phyloP scores from a whole-genome alignment of 2,329 filamentous ascomycete species.

The Talaromyces sp. region DNA sequence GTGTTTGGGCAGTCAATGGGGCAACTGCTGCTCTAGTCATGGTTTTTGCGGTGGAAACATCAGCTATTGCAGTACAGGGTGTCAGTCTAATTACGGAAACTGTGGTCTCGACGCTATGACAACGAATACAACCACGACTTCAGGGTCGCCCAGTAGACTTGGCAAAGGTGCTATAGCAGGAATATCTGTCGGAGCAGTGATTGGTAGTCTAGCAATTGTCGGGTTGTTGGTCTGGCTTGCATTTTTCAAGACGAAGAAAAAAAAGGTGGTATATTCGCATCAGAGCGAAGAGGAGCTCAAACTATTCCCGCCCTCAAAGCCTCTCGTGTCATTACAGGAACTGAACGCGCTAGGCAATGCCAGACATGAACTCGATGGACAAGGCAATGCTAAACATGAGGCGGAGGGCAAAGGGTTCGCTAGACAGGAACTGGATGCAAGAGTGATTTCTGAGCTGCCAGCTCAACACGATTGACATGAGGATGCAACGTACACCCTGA shows the following conservation, averaged over 20 bases:
- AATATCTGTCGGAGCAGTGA: neutral
- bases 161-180: neutral
- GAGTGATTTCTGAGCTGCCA: neutral
- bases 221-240: neutral
- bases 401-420: neutral
- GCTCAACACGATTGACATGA: neutral
- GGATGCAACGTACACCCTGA: neutral
- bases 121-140: neutral
- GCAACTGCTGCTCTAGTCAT: neutral
- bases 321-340: neutral
- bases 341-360: neutral
- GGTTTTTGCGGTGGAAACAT: neutral
- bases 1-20: neutral
- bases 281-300: neutral
- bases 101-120: neutral
- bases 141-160: neutral
- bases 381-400: neutral
- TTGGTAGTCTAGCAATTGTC: neutral
- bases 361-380: neutral
- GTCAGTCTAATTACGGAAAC: neutral
- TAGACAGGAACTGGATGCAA: neutral
- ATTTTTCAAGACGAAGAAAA: slow-evolving; percentile 5
- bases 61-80: neutral
- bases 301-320: neutral
- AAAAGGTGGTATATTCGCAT: neutral